phyloP scores from a whole-genome alignment of 2,329 filamentous ascomycete genomes.

The Beauveria scarabaeidicola region DNA sequence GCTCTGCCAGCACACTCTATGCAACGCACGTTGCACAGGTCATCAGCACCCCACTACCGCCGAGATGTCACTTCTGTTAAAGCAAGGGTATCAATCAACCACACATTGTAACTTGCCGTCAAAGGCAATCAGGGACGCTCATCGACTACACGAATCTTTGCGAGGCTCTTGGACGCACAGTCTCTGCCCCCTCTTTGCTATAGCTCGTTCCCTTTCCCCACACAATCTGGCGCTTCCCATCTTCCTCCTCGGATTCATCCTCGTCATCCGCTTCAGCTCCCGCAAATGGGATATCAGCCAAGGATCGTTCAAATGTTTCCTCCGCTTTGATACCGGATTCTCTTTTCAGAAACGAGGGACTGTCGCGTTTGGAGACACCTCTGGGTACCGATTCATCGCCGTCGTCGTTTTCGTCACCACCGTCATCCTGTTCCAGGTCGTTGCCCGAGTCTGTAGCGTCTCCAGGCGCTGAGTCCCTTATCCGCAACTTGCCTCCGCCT shows the following conservation, averaged over 20 bases:
- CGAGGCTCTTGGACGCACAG: neutral
- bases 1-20: too few relatives aligned
- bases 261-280: constrained; percentile 41
- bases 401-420: constrained; percentile 28
- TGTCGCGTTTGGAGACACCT: constrained; percentile 23
- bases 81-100: constrained; percentile 4
- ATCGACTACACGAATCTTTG: neutral
- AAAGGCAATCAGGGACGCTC: neutral
- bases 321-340: constrained; percentile 19
- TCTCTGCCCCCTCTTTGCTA: constrained; percentile 3
- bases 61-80: neutral
- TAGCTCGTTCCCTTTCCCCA: constrained; percentile 6
- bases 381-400: constrained; percentile 29
- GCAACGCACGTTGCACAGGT: neutral
- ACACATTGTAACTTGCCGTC: neutral
- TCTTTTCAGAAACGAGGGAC: constrained; percentile 29
- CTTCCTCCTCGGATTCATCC: constrained; percentile 19
- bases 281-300: constrained; percentile 27
- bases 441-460: constrained; percentile 11
- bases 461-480: constrained; percentile 9
- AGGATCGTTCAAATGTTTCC: constrained; percentile 17
- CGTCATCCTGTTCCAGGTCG: constrained; percentile 19
- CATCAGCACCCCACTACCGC: neutral
- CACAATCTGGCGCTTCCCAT: neutral
- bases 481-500: constrained; percentile 11